These are phyloP conservation scores for Nadsonia starkeyi-henricii DNA, from an alignment of 1,139 yeast species.

Conservation along the genomic window DNA sequence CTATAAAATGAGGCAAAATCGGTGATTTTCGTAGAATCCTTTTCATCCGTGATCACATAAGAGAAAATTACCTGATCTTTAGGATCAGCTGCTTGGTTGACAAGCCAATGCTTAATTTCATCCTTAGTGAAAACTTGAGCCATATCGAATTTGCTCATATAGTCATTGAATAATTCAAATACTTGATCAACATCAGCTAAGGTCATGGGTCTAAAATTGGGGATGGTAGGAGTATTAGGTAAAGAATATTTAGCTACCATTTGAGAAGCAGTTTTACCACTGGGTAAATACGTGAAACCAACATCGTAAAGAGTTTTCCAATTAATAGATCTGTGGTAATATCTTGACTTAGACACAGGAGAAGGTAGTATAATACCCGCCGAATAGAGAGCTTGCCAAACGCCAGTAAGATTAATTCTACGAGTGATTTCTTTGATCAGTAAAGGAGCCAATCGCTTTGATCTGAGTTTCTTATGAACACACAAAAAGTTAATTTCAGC, in stretches of 20 bases:
- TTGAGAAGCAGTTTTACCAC: slow-evolving; percentile 57
- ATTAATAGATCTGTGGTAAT: slow-evolving; percentile 85
- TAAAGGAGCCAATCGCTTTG: slow-evolving; percentile 91
- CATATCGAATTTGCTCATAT: slow-evolving; percentile 49
- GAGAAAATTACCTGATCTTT: slow-evolving; percentile 46
- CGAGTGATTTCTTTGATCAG: slow-evolving; percentile 89
- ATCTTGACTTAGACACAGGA: slow-evolving; percentile 82
- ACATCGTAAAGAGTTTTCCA: slow-evolving; percentile 86
- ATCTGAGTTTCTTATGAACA: slow-evolving; percentile 82
- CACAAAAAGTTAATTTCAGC: slow-evolving; percentile 91
- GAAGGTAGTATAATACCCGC: slow-evolving; percentile 87
- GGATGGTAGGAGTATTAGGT: slow-evolving; percentile 40
- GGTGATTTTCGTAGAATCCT: slow-evolving; percentile 44
- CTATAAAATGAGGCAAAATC: slow-evolving; percentile 86
- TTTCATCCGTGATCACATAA: slow-evolving; percentile 60
- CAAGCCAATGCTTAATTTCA: slow-evolving; percentile 74
- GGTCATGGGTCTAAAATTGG: slow-evolving; percentile 54
- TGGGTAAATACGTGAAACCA: slow-evolving; percentile 68
- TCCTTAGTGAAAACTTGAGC: slow-evolving; percentile 53
- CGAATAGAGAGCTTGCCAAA: slow-evolving; percentile 95
- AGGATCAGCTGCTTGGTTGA: slow-evolving; percentile 29
- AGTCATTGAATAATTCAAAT: slow-evolving; percentile 41
- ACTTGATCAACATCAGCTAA: slow-evolving; percentile 53
- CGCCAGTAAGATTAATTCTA: slow-evolving; percentile 66
- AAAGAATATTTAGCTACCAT: slow-evolving; percentile 73